Conservation (phyloP, 805 yeast genomes). For the Metschnikowia colocasiae region DNA sequence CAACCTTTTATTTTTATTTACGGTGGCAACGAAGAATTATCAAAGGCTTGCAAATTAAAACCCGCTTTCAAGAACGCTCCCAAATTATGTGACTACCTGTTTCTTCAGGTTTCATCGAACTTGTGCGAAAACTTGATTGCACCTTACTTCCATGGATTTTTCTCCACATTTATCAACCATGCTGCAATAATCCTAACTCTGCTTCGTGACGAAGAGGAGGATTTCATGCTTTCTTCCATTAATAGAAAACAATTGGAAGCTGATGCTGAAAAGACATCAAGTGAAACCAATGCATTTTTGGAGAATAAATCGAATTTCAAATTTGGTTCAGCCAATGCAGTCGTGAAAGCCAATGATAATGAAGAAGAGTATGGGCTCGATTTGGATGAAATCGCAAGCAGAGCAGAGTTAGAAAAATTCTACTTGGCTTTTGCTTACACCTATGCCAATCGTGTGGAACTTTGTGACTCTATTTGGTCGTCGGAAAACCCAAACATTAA, state of each 20-base stretch:
- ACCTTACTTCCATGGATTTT: constrained; percentile 46
- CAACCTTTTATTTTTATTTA: constrained; percentile 52
- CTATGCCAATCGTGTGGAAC: constrained; percentile 57
- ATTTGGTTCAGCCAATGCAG: background rate
- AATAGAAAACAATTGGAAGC: constrained; percentile 40
- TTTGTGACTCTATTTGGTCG: constrained; percentile 62
- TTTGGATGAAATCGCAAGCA: constrained; percentile 61
- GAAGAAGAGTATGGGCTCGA: constrained; percentile 29
- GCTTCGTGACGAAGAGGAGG: constrained; percentile 72
- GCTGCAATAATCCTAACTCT: constrained; percentile 64
- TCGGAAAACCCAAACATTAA: constrained; percentile 50
- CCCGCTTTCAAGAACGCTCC: constrained; percentile 27
- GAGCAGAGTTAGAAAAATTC: constrained; percentile 85
- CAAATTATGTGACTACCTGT: constrained; percentile 27
- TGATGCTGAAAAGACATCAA: constrained; percentile 8
- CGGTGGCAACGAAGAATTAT: constrained; percentile 34
- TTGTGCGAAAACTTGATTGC: constrained; percentile 32
- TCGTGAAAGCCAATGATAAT: background rate
- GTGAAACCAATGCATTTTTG: background rate
- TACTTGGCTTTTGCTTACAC: constrained; percentile 70
- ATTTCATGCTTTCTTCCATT: constrained; percentile 52
- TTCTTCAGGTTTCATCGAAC: constrained; percentile 18
- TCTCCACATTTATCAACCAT: constrained; percentile 54
- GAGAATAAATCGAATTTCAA: background rate
- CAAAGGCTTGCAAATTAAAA: constrained; percentile 26